phyloP scores from a whole-genome alignment of 2,329 filamentous ascomycete genomes.

The Rachicladosporium sp. region DNA sequence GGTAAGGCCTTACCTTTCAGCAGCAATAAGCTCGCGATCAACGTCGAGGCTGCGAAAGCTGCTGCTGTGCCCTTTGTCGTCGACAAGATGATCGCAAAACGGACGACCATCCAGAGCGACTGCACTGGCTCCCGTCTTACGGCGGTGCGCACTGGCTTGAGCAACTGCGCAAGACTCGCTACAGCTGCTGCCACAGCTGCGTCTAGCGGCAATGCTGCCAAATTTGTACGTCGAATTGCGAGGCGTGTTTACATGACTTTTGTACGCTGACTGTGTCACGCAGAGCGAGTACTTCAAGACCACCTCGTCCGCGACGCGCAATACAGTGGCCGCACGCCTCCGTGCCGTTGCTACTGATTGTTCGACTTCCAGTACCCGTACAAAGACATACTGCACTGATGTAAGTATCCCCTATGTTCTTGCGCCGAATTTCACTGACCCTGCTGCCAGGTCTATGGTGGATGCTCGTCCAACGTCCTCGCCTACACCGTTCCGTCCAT shows the following conservation, averaged over 20 bases:
- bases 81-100: constrained; percentile 31
- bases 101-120: constrained; percentile 39
- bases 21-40: constrained; percentile 46
- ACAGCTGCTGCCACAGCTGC: constrained; percentile 41
- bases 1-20: constrained; percentile 42
- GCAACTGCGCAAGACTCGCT: constrained; percentile 43
- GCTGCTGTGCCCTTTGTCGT: constrained; percentile 38
- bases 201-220: constrained; percentile 28
- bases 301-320: constrained; percentile 32
- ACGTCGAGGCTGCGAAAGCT: constrained; percentile 45
- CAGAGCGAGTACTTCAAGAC: constrained; percentile 44
- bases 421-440: no score
- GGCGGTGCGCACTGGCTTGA: constrained; percentile 39
- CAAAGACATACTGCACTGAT: constrained; percentile 49
- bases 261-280: no score
- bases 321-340: constrained; percentile 39
- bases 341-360: constrained; percentile 45
- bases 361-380: constrained; percentile 37
- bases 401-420: no score
- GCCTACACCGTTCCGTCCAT: constrained; percentile 43
- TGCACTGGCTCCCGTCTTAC: constrained; percentile 33
- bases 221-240: neutral
- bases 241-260: no score
- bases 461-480: constrained; percentile 41
- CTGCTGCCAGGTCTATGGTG: constrained; percentile 27